Conservation (phyloP, 176 grass and related monocot species). For the Otatea glauca region DNA sequence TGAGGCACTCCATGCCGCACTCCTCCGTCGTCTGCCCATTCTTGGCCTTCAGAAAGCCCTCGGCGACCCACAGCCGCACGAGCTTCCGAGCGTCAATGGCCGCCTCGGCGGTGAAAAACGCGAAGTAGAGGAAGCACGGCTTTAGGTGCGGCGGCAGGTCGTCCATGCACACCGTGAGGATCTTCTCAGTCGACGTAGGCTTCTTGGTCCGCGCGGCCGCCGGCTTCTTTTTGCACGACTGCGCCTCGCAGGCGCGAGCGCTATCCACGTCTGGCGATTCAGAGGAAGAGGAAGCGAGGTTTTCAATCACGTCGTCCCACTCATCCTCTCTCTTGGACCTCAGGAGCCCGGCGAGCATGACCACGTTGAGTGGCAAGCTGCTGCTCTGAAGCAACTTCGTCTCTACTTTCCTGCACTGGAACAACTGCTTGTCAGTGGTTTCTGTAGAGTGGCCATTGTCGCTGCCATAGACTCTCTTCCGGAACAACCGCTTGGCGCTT, state of each 20-base stretch:
- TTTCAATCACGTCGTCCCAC: background rate
- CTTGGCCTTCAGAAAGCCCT: background rate
- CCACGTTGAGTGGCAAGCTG: background rate
- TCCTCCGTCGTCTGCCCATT: conserved; percentile 7
- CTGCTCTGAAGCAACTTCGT: background rate
- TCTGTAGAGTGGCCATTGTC: accelerated
- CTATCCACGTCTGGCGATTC: background rate
- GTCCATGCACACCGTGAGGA: conserved; percentile 2
- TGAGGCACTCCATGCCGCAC: conserved; percentile 8
- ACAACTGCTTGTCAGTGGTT: background rate
- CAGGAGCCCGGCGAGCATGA: conserved; percentile 22
- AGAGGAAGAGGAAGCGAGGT: background rate
- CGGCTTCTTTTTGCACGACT: background rate
- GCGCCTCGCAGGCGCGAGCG: no score
- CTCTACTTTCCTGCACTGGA: background rate
- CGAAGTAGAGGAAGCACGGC: conserved; percentile 20
- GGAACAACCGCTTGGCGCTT: background rate
- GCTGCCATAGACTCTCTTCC: background rate
- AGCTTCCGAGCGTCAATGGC: background rate
- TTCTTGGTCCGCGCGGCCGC: background rate
- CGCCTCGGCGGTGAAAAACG: conserved; percentile 2
- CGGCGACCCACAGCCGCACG: conserved; percentile 28
- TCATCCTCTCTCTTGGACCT: conserved; percentile 23
- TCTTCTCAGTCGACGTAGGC: background rate
- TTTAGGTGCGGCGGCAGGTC: conserved; percentile 18